A percentile compares a stretch with the other conserved stretches of the same genome.
phyloP scores from a whole-genome alignment of 345 rosid species.

The Eucalyptus victrix region DNA sequence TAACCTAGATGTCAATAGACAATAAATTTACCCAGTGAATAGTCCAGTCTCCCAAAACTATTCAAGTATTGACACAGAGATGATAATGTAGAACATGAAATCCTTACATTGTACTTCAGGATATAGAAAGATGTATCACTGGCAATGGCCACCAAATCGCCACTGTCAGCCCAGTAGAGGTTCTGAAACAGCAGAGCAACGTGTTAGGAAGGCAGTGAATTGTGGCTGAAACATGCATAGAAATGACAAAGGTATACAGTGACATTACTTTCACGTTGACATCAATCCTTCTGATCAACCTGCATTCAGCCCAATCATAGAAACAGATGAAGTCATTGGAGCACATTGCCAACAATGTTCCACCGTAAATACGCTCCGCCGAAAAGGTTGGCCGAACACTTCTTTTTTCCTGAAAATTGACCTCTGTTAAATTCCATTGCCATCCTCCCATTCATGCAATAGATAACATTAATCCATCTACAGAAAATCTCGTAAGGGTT shows the following conservation, averaged over 20 bases:
- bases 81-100: neutral
- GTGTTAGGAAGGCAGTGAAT: neutral
- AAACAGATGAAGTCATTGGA: slow-evolving; percentile 97
- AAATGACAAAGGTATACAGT: neutral
- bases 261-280: slow-evolving; percentile 81
- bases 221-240: neutral
- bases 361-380: slow-evolving; percentile 87
- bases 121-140: slow-evolving; percentile 97
- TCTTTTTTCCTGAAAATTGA: slow-evolving; percentile 67
- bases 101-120: slow-evolving; percentile 80
- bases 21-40: neutral
- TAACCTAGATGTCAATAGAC: neutral
- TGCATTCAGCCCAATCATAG: slow-evolving; percentile 99
- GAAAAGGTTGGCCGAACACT: slow-evolving; percentile 96
- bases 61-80: neutral
- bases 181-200: slow-evolving; percentile 35
- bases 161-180: slow-evolving; percentile 99
- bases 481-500: neutral
- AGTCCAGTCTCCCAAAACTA: neutral
- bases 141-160: slow-evolving; percentile 94
- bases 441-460: neutral
- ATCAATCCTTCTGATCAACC: slow-evolving; percentile 95
- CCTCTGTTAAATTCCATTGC: neutral
- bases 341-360: slow-evolving; percentile 94
- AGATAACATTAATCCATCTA: neutral